These are phyloP conservation scores for Ricinus communis DNA, from an alignment of 345 rosid genomes.

Conservation along the genomic window DNA sequence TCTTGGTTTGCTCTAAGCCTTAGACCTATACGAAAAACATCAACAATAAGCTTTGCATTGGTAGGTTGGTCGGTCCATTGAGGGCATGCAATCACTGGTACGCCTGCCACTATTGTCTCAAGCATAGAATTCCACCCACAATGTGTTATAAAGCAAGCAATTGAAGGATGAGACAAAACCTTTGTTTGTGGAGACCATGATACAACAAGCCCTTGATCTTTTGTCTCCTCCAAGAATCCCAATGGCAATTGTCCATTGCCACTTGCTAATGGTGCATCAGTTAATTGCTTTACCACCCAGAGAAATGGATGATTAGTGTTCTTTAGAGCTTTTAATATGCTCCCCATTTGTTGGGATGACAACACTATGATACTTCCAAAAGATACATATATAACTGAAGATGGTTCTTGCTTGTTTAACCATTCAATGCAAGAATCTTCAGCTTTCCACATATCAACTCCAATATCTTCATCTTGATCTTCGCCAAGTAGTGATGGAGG, in stretches of 20 bases:
- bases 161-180: constrained; percentile 41
- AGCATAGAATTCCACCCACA: constrained; percentile 60
- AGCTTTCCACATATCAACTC: constrained; percentile 38
- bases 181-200: constrained; percentile 52
- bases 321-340: constrained; percentile 38
- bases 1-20: constrained; percentile 31
- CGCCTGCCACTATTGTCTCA: constrained; percentile 41
- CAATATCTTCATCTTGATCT: constrained; percentile 25
- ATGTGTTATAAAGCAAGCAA: constrained; percentile 50
- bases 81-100: constrained; percentile 51
- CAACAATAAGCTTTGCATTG: constrained; percentile 45
- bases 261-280: constrained; percentile 15
- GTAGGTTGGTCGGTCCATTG: constrained; percentile 60
- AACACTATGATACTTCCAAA: constrained; percentile 46
- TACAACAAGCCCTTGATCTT: constrained; percentile 41
- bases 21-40: constrained; percentile 44
- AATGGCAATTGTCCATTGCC: constrained; percentile 32
- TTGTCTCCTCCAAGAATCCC: constrained; percentile 35
- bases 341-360: constrained; percentile 34
- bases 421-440: constrained; percentile 48
- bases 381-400: constrained; percentile 47
- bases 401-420: constrained; percentile 31
- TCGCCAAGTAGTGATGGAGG: constrained; percentile 38
- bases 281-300: constrained; percentile 45
- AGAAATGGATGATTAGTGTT: constrained; percentile 34